Evolutionary conservation across 1,284 basidiomycete species (phyloP).

Genomic region (Naganishia albida): DNA sequence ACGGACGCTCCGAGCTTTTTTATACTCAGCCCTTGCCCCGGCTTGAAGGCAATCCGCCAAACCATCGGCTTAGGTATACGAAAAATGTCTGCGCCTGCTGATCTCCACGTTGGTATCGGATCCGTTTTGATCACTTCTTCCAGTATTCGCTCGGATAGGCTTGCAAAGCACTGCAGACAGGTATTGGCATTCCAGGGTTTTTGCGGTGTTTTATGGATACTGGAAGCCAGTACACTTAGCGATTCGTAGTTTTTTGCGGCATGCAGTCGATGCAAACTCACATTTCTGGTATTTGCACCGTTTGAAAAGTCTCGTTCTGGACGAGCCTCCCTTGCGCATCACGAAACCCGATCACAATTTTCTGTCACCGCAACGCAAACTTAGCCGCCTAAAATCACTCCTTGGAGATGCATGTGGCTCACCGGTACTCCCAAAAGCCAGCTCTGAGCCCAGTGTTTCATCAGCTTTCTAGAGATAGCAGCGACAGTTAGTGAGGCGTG

Average conservation of each 20-base stretch:
- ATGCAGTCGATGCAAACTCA: constrained; percentile 34
- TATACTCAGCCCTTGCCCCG: constrained; percentile 39
- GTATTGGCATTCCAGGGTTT: constrained; percentile 44
- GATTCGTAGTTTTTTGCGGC: not conserved
- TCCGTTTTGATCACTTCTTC: constrained; percentile 46
- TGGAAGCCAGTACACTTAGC: constrained; percentile 1
- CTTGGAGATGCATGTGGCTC: constrained; percentile 44
- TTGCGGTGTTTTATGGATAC: constrained; percentile 26
- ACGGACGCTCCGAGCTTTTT: constrained; percentile 1
- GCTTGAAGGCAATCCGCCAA: constrained; percentile 48
- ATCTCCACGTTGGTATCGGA: constrained; percentile 34
- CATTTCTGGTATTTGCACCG: constrained; percentile 68
- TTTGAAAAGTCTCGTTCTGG: constrained; percentile 68
- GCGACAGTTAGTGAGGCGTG: not conserved
- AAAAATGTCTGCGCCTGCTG: constrained; percentile 25
- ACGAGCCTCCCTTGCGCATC: constrained; percentile 70
- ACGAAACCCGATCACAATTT: constrained; percentile 89
- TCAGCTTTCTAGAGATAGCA: constrained; percentile 65
- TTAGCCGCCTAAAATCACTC: not conserved
- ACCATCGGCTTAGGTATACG: constrained; percentile 42
- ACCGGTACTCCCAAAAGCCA: constrained; percentile 89
- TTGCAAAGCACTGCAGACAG: constrained; percentile 45
- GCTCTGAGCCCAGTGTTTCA: constrained; percentile 95
- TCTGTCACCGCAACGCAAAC: constrained; percentile 56
- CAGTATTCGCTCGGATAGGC: constrained; percentile 40